phyloP scores from a whole-genome alignment of 176 grass and related monocot genomes.

The Avena insularis region DNA sequence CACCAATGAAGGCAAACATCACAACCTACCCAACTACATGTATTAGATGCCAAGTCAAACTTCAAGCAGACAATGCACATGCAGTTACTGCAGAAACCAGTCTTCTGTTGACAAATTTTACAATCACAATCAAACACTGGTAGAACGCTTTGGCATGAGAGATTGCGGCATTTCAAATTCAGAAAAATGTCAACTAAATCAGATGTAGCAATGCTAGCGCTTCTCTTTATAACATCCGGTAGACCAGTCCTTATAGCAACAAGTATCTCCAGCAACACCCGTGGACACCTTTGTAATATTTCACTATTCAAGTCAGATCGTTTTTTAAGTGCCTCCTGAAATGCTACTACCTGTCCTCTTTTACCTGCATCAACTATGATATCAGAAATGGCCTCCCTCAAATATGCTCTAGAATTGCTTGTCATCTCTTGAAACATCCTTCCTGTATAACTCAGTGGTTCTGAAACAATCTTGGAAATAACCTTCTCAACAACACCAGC shows the following conservation, averaged over 20 bases:
- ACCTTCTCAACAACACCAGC: conserved; percentile 81
- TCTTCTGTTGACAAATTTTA: conserved; percentile 67
- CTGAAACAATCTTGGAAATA: conserved; percentile 80
- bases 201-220: conserved; percentile 54
- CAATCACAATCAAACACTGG: conserved; percentile 89
- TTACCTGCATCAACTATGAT: conserved; percentile 70
- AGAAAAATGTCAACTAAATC: conserved; percentile 88
- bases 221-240: conserved; percentile 75
- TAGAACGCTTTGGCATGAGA: conserved; percentile 70
- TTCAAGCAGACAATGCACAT: conserved; percentile 89
- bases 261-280: conserved; percentile 81
- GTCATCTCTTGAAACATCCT: conserved; percentile 99
- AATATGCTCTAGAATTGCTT: conserved; percentile 74
- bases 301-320: conserved; percentile 74
- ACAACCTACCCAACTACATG: conserved; percentile 97
- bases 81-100: conserved; percentile 87
- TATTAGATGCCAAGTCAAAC: conserved; percentile 91
- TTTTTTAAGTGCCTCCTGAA: conserved; percentile 77
- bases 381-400: conserved; percentile 91
- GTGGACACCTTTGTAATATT: conserved; percentile 61
- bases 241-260: conserved; percentile 76
- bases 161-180: conserved; percentile 82
- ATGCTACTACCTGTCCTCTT: conserved; percentile 61
- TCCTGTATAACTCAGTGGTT: conserved; percentile 79
- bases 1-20: conserved; percentile 97